Base-by-base conservation (phyloP, 495 filamentous ascomycete species). In the Antarctomyces pellizariae region DNA sequence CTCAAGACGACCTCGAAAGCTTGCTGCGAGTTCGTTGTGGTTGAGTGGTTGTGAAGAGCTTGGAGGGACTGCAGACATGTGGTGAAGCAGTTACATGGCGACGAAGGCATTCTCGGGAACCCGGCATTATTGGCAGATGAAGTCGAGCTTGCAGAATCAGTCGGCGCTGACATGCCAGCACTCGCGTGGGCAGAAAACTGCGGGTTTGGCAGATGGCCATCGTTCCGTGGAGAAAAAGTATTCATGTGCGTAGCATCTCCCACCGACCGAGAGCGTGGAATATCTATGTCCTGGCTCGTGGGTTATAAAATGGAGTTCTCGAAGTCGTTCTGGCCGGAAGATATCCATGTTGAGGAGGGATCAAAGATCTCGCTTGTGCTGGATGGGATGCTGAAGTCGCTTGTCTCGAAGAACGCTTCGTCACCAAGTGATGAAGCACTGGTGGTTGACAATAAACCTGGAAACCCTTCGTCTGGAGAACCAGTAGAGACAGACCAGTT, bases 11-110 rank as follows among this genome's bases (percentile, higher is more conserved):
- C n/a, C n/a, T n/a, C n/a, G n/a, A n/a, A n/a, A n/a, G n/a, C n/a
- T n/a, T n/a, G n/a, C n/a, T n/a, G 30, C 25, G 9, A 13, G 15
- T 9, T 28, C n/a, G n/a, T 29, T 9, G 9, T 19, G 10, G 14
- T 8, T 3, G 54, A 59, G 9, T 51, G 45, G 28, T 56, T 50
- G 37, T 57, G 53, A 13, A 59, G 41, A 12, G 48, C 44, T 33
- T 53, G 48, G 2, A 59, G 45, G 2, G 50, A 49, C 25, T 58
- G 47, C 9, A 62, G 40, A 24, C 53, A 59, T 6, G 41, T 45
- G 5, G 46, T 47, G 30, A 59, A 59, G 32, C 56, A 62, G 16
- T 45, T 50, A 30, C 57, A 62, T 1, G 23, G 24, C 1, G 30
- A n/a, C n/a, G n/a, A n/a, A n/a, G n/a, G 29, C 6, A 13, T 8